phyloP scores from a whole-genome alignment of 768 basidiomycete species.

The Peribolospora kevripleyi region DNA sequence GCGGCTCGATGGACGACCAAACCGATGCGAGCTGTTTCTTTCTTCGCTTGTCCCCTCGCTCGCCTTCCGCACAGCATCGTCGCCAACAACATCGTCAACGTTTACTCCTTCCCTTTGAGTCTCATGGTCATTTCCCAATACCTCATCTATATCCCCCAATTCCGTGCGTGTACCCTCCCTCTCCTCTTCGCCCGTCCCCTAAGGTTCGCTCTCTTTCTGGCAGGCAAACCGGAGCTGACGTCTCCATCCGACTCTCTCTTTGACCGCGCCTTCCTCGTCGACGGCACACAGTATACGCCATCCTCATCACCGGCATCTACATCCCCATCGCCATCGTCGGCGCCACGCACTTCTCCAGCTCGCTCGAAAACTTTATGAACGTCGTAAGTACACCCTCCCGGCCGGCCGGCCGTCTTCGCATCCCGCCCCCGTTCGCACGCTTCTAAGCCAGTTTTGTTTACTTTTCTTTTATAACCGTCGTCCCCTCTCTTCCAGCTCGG shows the following conservation, averaged over 20 bases:
- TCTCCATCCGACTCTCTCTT: background rate
- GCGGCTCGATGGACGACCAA: too few relatives aligned
- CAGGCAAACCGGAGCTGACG: background rate
- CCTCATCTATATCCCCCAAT: constrained; percentile 24
- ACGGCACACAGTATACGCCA: constrained; percentile 26
- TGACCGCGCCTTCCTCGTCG: constrained; percentile 25
- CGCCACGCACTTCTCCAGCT: constrained; percentile 24
- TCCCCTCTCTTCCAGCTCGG: constrained; percentile 12
- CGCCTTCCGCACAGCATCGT: constrained; percentile 17
- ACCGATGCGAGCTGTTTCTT: background rate
- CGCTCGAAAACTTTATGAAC: constrained; percentile 24
- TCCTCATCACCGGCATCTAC: constrained; percentile 28
- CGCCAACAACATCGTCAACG: constrained; percentile 24
- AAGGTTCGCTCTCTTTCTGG: background rate
- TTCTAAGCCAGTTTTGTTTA: background rate
- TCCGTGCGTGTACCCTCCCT: constrained; percentile 6
- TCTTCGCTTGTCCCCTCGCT: background rate
- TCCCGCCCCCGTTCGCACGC: background rate
- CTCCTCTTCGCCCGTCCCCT: background rate
- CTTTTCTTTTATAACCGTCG: background rate
- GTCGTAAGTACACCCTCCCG: constrained; percentile 4
- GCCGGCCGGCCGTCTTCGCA: constrained; percentile 17
- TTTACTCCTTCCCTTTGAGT: constrained; percentile 27
- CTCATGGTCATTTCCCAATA: constrained; percentile 25
- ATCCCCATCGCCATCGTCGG: constrained; percentile 28